Evolutionary conservation across 306 rosid species (phyloP).

Genomic region (Lathyrus tuberosus): DNA sequence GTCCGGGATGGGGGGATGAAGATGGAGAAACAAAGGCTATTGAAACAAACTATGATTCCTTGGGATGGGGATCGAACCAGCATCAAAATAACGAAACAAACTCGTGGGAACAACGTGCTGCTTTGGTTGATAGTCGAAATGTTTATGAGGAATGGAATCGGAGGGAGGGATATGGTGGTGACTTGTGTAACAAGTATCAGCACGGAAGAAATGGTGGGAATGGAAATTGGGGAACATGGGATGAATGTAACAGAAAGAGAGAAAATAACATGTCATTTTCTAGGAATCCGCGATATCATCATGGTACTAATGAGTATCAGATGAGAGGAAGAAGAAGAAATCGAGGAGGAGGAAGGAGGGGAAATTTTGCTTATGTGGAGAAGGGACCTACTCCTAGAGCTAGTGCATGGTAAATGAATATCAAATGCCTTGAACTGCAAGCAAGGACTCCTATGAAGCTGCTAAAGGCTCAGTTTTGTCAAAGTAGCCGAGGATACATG

Average conservation of each 20-base stretch:
- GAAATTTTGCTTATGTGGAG: conserved; percentile 13
- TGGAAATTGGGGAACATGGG: conserved; percentile 1
- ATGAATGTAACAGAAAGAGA: conserved; percentile 37
- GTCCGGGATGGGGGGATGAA: conserved; percentile 11
- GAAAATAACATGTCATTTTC: conserved; percentile 51
- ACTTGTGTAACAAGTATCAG: conserved; percentile 33
- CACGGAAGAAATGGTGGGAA: conserved; percentile 42
- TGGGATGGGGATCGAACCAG: too few relatives aligned
- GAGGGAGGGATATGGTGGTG: conserved; percentile 40
- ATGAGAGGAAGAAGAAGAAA: conserved; percentile 56
- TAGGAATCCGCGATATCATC: conserved; percentile 36
- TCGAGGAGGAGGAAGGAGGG: conserved; percentile 48
- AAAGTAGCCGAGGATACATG: background rate
- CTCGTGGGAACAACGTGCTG: conserved; percentile 44
- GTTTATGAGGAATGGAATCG: conserved; percentile 42
- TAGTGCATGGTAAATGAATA: conserved; percentile 34
- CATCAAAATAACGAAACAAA: conserved; percentile 19
- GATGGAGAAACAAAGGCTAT: background rate
- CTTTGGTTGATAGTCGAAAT: conserved; percentile 32
- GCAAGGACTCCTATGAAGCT: conserved; percentile 37
- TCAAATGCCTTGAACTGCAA: background rate
- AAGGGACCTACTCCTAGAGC: conserved; percentile 31
- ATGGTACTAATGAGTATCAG: conserved; percentile 45
- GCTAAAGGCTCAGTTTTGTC: conserved; percentile 17
- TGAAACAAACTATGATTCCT: too few relatives aligned